Evolutionary conservation across 768 basidiomycete species (phyloP).

Genomic region (Hypsizygus marmoreus): DNA sequence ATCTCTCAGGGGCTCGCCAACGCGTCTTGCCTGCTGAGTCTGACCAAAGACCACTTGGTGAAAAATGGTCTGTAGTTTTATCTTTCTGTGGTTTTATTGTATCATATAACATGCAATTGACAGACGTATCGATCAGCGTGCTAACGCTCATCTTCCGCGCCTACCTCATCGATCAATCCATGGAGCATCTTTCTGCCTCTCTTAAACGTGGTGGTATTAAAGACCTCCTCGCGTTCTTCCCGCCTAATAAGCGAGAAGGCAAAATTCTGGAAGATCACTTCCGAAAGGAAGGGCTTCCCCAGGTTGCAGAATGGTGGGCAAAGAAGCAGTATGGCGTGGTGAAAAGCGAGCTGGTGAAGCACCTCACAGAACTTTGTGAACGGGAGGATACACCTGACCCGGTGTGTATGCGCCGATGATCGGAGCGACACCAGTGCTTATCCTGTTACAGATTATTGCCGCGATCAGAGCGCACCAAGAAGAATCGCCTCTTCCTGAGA

Average conservation of each 20-base stretch:
- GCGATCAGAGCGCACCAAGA: conserved; percentile 73
- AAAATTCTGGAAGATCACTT: conserved; percentile 85
- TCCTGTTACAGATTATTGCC: conserved; percentile 62
- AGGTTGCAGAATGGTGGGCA: conserved; percentile 91
- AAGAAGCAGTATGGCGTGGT: conserved; percentile 86
- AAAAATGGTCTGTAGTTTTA: conserved; percentile 74
- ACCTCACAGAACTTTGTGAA: conserved; percentile 70
- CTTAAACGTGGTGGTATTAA: conserved; percentile 85
- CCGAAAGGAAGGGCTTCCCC: conserved; percentile 72
- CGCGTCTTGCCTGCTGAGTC: conserved; percentile 73
- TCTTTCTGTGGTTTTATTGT: background rate
- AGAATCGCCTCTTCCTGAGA: conserved; percentile 81
- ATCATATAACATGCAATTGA: conserved; percentile 2
- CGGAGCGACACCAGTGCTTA: too few species aligned
- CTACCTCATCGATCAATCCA: conserved; percentile 78
- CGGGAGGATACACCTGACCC: conserved; percentile 68
- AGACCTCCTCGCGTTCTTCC: conserved; percentile 88
- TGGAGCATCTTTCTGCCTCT: conserved; percentile 85
- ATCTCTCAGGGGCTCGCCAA: conserved; percentile 82
- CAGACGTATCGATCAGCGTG: conserved; percentile 78
- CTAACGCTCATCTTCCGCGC: conserved; percentile 80
- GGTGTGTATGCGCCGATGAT: conserved; percentile 45
- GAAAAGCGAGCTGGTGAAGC: conserved; percentile 73
- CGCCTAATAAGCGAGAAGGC: conserved; percentile 74
- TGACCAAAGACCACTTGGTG: conserved; percentile 92